Base-by-base conservation (phyloP, 441 rosid species). In the Omphalea diandra region DNA sequence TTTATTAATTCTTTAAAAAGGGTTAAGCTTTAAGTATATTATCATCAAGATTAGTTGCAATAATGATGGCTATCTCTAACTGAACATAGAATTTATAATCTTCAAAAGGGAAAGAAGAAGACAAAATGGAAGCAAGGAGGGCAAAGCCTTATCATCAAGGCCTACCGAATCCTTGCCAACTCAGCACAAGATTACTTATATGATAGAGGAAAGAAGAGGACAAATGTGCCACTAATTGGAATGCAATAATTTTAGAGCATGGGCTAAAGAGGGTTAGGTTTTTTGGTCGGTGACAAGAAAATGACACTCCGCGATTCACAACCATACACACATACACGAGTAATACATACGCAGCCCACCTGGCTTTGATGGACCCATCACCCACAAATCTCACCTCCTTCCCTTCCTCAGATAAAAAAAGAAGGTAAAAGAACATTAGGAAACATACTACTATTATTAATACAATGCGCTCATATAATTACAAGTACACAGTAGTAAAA, bases 221-320 rank as follows among this genome's bases (percentile, higher is more conserved):
- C 5, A n/a, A 29, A 2, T 0, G 29, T 31, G 58, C 27, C 63
- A 64, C 36, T 31, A 0, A 18, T 41, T 64, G 7, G 7, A 52
- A 44, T 63, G 54, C 36, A 14, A 17, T 1, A 35, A 32, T 10
- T 27, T 26, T 36, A 36, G 52, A 50, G 0, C 46, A 22, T 18
- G 26, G 41, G 24, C 44, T 20, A 1, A 38, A n/a, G 24, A 38
- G 56, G 67, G 63, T 55, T n/a, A 44, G 73, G 75, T 46, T 20
- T 49, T 15, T 17, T n/a, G 65, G 74, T 67, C 60, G 67, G 54
- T 49, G 12, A 43, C 73, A 49, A 29, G 72, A 74, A 68, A 69
- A 69, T 38, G 79, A 76, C 79, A 72, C 61, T 68, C 7, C 62
- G 66, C 76, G 38, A 38, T 65, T 74, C 67, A 63, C 14, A 72